A percentile compares a stretch with the other conserved stretches of the same genome.
These are phyloP conservation scores for Sclerotiophoma versabilis DNA, from an alignment of 2,329 filamentous ascomycete genomes.

Conservation along the genomic window DNA sequence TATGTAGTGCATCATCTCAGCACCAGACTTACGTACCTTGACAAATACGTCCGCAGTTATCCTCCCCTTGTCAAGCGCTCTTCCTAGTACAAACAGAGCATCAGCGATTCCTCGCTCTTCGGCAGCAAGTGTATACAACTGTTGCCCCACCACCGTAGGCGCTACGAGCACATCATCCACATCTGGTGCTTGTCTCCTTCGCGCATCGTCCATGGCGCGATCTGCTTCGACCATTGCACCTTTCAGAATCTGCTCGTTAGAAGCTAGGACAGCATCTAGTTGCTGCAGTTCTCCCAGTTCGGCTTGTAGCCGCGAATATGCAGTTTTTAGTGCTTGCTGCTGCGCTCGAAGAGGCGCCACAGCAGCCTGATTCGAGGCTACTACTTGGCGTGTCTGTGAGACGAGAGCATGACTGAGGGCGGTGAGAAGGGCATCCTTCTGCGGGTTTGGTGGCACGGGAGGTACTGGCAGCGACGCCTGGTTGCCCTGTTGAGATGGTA, in stretches of 20 bases:
- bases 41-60: constrained; percentile 77
- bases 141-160: constrained; percentile 89
- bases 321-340: constrained; percentile 74
- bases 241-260: constrained; percentile 80
- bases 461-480: constrained; percentile 69
- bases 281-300: constrained; percentile 76
- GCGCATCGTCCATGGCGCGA: constrained; percentile 75
- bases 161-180: constrained; percentile 94
- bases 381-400: constrained; percentile 71
- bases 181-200: constrained; percentile 71
- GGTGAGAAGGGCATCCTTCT: constrained; percentile 85
- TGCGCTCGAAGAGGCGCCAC: constrained; percentile 80
- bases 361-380: constrained; percentile 75
- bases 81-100: constrained; percentile 81
- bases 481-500: constrained; percentile 59
- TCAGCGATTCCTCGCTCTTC: constrained; percentile 89
- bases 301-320: constrained; percentile 72
- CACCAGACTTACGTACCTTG: constrained; percentile 59
- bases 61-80: constrained; percentile 75
- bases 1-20: background rate
- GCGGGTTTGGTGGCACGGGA: constrained; percentile 91
- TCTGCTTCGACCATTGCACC: constrained; percentile 82
- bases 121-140: constrained; percentile 86
- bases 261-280: constrained; percentile 73
- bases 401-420: constrained; percentile 76